These are phyloP conservation scores for Globisporangium ultimum DNA, from an alignment of 352 stramenopile species.

Conservation along the genomic window DNA sequence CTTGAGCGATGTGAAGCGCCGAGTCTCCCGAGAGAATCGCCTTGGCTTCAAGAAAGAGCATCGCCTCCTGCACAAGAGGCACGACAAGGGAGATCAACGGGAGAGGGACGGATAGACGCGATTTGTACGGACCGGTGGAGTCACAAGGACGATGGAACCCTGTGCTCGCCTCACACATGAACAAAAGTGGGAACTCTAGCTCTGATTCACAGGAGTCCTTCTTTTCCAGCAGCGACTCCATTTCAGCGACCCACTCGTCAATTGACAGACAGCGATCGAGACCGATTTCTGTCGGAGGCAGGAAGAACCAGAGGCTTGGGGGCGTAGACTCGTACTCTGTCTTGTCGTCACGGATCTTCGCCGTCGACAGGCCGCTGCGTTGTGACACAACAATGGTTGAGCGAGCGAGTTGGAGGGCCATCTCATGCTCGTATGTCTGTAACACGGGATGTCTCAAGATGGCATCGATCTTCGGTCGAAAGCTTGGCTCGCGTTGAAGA, in stretches of 20 bases:
- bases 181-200: constrained; percentile 51
- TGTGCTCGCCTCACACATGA: constrained; percentile 51
- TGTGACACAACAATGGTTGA: constrained; percentile 3
- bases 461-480: constrained; percentile 31
- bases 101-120: constrained; percentile 24
- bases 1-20: constrained; percentile 26
- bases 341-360: background rate
- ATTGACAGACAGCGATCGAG: constrained; percentile 32
- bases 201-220: constrained; percentile 15
- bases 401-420: constrained; percentile 5
- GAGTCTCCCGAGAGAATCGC: constrained; percentile 25
- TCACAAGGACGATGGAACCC: constrained; percentile 20
- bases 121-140: constrained; percentile 20
- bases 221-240: constrained; percentile 37
- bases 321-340: constrained; percentile 24
- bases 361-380: background rate
- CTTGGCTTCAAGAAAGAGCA: constrained; percentile 55
- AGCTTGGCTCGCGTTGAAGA: constrained; percentile 29
- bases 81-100: constrained; percentile 57
- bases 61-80: constrained; percentile 63
- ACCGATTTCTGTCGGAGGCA: constrained; percentile 39
- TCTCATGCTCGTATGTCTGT: constrained; percentile 20
- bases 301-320: constrained; percentile 63
- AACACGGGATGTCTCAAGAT: constrained; percentile 43
- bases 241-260: constrained; percentile 41